Evolutionary conservation across 768 basidiomycete genomes (phyloP), one percentile per base, ranked within the genome.

Genomic region (Boletus speciosus): DNA sequence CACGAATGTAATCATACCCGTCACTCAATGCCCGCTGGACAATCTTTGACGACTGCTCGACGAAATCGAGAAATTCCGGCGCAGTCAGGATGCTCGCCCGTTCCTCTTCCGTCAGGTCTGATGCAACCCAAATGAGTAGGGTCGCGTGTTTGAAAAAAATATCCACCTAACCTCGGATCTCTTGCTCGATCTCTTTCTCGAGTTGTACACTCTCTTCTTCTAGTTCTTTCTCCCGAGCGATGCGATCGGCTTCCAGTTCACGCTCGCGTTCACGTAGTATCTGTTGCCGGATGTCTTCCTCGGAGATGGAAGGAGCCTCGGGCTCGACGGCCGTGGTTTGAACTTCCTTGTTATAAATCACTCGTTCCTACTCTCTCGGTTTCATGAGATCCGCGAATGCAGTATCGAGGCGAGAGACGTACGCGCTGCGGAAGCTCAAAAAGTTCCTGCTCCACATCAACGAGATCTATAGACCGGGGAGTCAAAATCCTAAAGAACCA

Each of bases 1-100:
- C 97, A 34, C 90, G 85, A 61, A 93, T 92, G 63, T 98, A 98
- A 69, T 99, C 97, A 69, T 99, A 99, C 27, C 83, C 83, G 63
- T 98, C 97, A 65, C 91, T 97, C 57, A 98, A 73, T 21, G 96
- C 97, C 47, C 97, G 80, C 68, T 98, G 93, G 11, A 98, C 83
- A 43, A 98, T 93, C 74, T 96, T 96, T 21, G 91, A 93, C 9
- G 93, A 95, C 62, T 89, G 84, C 66, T 97, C 93, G 15, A 99
- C 85, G 69, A 99, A 99, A 59, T 93, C 89, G 15, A 90, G 72
- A 68, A 98, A 98, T 65, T 94, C 93, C 0, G 94, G 91, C 8
- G 88, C 88, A n/a, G 85, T 75, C 58, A 93, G 78, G 48, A 98
- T 90, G 59, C 83, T 84, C 1, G 81, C 74, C 39, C 89, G 80